These are phyloP conservation scores for Cryphonectria naterciae DNA, from an alignment of 2,329 filamentous ascomycete genomes.

Conservation along the genomic window DNA sequence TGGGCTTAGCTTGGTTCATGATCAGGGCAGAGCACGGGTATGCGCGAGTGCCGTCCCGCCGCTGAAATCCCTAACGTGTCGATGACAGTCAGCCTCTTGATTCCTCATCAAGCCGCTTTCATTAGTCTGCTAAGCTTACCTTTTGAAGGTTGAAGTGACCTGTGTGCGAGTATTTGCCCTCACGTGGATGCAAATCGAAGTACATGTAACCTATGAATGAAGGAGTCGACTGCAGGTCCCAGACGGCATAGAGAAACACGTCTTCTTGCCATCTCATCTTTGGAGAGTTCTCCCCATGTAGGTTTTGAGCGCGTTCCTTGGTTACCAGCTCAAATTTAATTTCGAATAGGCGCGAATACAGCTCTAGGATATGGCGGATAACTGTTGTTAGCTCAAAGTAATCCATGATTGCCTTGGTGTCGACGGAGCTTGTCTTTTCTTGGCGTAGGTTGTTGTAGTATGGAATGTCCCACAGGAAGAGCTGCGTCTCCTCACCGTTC, in stretches of 20 bases:
- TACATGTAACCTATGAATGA: conserved; percentile 27
- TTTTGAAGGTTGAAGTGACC: conserved; percentile 23
- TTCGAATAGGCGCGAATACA: conserved; percentile 24
- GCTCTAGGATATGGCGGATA: conserved; percentile 1
- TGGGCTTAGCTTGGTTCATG: conserved; percentile 25
- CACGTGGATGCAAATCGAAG: conserved; percentile 25
- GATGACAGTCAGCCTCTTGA: not conserved
- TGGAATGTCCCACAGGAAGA: conserved; percentile 60
- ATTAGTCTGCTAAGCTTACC: not conserved
- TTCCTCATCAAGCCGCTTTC: not conserved
- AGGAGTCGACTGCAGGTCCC: not conserved
- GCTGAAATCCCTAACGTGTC: conserved; percentile 7
- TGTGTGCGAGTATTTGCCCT: conserved; percentile 26
- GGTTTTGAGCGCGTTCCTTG: not conserved
- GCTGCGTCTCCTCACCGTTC: conserved; percentile 42
- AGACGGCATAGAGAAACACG: conserved; percentile 21
- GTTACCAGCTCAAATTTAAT: conserved; percentile 19
- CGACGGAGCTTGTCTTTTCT: not conserved
- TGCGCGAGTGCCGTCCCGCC: conserved; percentile 18
- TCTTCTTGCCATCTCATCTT: conserved; percentile 26
- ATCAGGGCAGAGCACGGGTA: conserved; percentile 22
- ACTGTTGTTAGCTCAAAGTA: conserved; percentile 26
- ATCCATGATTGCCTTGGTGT: conserved; percentile 13
- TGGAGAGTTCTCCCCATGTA: not conserved
- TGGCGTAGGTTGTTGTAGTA: conserved; percentile 56